phyloP scores from a whole-genome alignment of 129 eudicot species.

The Helianthus annuus region DNA sequence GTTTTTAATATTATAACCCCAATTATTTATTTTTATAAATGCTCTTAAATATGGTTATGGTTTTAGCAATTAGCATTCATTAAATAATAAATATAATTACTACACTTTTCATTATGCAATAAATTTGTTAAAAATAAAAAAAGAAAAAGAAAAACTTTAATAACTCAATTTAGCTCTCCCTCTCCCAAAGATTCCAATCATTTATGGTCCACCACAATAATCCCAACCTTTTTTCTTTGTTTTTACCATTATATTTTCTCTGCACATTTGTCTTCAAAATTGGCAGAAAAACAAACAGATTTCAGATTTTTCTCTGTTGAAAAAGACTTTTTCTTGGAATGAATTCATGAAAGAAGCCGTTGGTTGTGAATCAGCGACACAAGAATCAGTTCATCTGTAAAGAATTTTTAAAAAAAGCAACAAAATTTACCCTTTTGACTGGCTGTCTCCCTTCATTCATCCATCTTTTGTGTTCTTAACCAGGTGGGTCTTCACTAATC shows the following conservation, averaged over 20 bases:
- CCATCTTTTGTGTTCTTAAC: not conserved
- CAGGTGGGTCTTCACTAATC: constrained; percentile 11
- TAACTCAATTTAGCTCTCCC: constrained; percentile 14
- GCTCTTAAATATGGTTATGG: not conserved
- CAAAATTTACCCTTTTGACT: constrained; percentile 14
- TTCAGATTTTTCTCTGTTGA: constrained; percentile 7
- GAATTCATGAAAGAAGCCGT: constrained; percentile 3
- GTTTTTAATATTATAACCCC: not conserved
- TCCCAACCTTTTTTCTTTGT: constrained; percentile 14
- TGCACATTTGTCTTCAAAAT: not conserved
- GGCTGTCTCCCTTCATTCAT: not conserved
- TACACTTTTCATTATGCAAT: constrained; percentile 16
- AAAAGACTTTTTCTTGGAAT: not conserved
- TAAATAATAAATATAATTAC: not conserved
- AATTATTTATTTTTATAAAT: not conserved
- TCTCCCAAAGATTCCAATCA: constrained; percentile 26
- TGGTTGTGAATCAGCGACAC: constrained; percentile 10
- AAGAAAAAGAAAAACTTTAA: constrained; percentile 2
- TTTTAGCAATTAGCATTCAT: not conserved
- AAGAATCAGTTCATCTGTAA: constrained; percentile 4
- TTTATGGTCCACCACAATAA: constrained; percentile 41
- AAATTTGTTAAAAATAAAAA: not conserved
- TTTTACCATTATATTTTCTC: not conserved
- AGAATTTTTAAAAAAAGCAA: not conserved
- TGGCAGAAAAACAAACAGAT: constrained; percentile 20